Evolutionary conservation across 163 green algal genomes (phyloP), one percentile per base, ranked within the genome.

Genomic region (Scenedesmus sp.): DNA sequence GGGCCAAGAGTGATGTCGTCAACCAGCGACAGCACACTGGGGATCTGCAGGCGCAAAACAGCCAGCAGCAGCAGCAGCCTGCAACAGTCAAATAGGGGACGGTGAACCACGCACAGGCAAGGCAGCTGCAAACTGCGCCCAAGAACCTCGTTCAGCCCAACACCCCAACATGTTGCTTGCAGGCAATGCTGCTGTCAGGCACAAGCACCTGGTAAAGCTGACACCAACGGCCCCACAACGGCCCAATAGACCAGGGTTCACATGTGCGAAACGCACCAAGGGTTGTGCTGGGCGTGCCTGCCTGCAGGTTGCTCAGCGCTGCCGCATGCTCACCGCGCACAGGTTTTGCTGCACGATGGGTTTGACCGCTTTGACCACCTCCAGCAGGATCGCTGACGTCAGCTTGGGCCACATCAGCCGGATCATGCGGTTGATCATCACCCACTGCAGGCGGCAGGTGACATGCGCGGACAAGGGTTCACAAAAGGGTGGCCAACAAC

Each of bases 351-450:
- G 89, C 37, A 92, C 24, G 2, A 90, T 90, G 15, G 89, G 89
- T 61, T 92, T 92, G 53, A 92, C 82, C 35, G 61, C 44, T 42
- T 90, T 88, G 43, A 91, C 70, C 22, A 93, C 87, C 20, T 94
- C 89, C 30, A 94, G 89, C 51, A 96, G 78, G 42, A 93, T 92
- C 18, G 90, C 92, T 70, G 90, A 92, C 13, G 93, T 93, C 85
- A 95, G 92, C 70, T 92, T 90, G 51, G 89, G 89, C 89, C 89
- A 92, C 89, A 92, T 90, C 20, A 90, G 49, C 16, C 83, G 70
- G 2, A 92, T 46, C 56, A 92, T 43, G 51, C 89, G 83, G 83
- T 89, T 92, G 89, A 92, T 87, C 89, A 92, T 92, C 72, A 90
- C 65, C 89, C 89, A 92, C 89, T 92, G 88, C 22, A 81, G 35